Base-by-base conservation (phyloP, 1,284 basidiomycete genomes). In the Ustilago sp. region DNA sequence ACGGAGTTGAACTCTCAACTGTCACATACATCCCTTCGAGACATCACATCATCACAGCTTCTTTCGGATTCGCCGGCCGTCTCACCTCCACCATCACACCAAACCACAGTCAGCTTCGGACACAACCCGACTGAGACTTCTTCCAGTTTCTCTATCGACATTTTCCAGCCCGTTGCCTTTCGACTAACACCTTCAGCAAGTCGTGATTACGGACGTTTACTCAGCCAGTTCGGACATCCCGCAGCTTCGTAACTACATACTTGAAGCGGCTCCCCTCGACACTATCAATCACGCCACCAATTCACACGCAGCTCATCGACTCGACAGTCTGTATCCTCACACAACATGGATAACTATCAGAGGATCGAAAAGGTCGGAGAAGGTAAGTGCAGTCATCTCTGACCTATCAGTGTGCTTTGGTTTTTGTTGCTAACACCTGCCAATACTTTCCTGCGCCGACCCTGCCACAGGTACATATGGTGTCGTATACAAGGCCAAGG, bases 381-480 rank as follows among this genome's bases (percentile, higher is more conserved):
- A 65, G 81, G 81, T 82, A 68, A 32, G 78, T 75, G 8, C 5
- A 5, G 41, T 19, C n/a, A 15, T 36, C 39, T 31, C 19, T 50
- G 28, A 15, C 1, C 2, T 17, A 34, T 34, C 50, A 35, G 43
- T 11, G n/a, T 19, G 43, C 43, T 45, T 45, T 4, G 3, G n/a
- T 19, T 19, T n/a, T 45, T 11, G 7, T 61, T 50, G 15, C 34
- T 6, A 59, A n/a, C 19, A n/a, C 7, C 23, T 28, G 23, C 23
- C 23, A 28, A 28, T 28, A 28, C 23, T 28, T 28, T 19, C n/a
- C 28, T 12, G 48, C 15, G 8, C 15, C 28, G 28, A 13, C n/a
- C 23, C 19, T 38, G 28, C 31, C 43, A 58, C 80, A 98, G 96
- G 96, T 82, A 99, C 97, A 53, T 99, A 99, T 82, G 97, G 97